Base-by-base conservation (phyloP, 345 rosid genomes). In the Salix brachista region DNA sequence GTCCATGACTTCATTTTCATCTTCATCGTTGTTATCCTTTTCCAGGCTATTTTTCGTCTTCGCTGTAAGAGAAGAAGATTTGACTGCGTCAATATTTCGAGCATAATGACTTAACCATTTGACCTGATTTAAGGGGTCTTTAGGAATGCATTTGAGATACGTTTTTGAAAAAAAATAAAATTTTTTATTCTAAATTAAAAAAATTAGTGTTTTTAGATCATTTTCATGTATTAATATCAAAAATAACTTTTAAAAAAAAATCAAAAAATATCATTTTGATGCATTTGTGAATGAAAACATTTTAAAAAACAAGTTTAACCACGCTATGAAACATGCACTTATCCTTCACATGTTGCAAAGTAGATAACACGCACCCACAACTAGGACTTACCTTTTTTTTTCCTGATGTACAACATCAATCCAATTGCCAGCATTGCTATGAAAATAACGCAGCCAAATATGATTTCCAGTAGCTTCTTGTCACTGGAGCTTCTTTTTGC, bases 301-400 rank as follows among this genome's bases (percentile, higher is more conserved):
- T 4, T 34, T 34, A 4, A 34, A 4, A 34, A 34, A 34, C 36
- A 34, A 34, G 0, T 4, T 34, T 6, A 34, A 34, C 36, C 5
- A 4, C 1, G 0, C 1, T 34, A 0, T 0, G 0, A 34, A 34
- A 34, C 36, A 34, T 4, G 1, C 36, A 34, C 1, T 34, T 46
- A 46, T 46, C 4, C 14, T 46, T 14, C 52, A 46, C 52, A 46
- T 14, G 16, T 3, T 7, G 4, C 30, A 61, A 60, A 5, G 18
- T 19, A 25, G 65, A 12, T 30, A 65, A 65, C 32, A 30, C 9
- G 46, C 46, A 42, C 21, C 17, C 14, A 65, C n/a, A 65, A 28
- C 18, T 8, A 25, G 5, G 8, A 28, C 65, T 37, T 16, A 16
- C 16, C 65, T 23, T 77, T 70, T 18, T n/a, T 77, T 69, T 26